Conservation (phyloP, 352 stramenopile species). For the Aphanomyces invadans region DNA sequence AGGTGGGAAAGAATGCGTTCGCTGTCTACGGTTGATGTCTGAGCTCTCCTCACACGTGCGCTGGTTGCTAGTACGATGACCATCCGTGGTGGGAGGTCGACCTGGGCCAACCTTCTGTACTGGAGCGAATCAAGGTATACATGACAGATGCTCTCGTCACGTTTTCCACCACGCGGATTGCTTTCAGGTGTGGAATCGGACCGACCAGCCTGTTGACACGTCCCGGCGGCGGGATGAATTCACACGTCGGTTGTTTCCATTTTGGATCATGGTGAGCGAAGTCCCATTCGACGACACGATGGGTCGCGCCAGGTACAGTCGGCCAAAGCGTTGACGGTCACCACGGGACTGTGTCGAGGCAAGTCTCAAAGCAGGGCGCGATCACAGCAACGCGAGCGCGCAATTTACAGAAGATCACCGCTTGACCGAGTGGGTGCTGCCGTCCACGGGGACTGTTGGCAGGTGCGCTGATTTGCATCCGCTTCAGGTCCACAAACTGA, state of each 20-base stretch:
- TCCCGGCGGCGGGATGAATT: conserved; percentile 66
- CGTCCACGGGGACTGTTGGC: conserved; percentile 70
- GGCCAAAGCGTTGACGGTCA: too few species aligned
- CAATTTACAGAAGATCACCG: conserved; percentile 68
- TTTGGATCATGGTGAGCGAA: conserved; percentile 89
- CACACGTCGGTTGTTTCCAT: conserved; percentile 79
- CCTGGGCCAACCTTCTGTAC: conserved; percentile 63
- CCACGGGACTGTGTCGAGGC: too few species aligned
- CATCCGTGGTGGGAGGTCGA: conserved; percentile 93
- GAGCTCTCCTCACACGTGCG: too few species aligned
- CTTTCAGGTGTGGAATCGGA: conserved; percentile 89
- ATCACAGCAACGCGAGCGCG: conserved; percentile 67
- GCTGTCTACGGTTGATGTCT: too few species aligned
- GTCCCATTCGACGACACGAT: conserved; percentile 74
- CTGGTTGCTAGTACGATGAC: conserved; percentile 45
- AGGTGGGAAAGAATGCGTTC: too few species aligned
- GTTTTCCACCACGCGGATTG: too few species aligned
- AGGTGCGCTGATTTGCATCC: conserved; percentile 32
- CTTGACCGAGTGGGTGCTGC: conserved; percentile 84
- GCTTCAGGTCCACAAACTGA: background rate
- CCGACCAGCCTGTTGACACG: conserved; percentile 78
- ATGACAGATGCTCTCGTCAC: too few species aligned
- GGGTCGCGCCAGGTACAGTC: conserved; percentile 59
- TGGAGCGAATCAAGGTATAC: conserved; percentile 64
- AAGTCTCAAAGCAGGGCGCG: conserved; percentile 74